phyloP scores from a whole-genome alignment of 2,329 filamentous ascomycete species.

The Aulographum hederae region DNA sequence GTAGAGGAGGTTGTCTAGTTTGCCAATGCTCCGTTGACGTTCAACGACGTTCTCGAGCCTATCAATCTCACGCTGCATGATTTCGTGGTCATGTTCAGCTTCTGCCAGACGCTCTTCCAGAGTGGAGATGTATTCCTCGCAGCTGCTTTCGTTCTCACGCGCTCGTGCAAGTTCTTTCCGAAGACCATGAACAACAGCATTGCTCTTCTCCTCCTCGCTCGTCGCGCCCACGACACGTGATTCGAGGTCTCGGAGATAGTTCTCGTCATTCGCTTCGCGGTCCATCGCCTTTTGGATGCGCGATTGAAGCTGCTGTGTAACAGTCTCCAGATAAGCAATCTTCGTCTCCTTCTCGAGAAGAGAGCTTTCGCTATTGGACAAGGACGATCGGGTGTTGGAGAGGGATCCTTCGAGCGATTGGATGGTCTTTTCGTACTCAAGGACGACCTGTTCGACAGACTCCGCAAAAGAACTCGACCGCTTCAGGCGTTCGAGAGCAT shows the following conservation, averaged over 20 bases:
- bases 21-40: slow-evolving; percentile 83
- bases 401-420: slow-evolving; percentile 83
- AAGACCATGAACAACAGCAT: slow-evolving; percentile 66
- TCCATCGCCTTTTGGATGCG: slow-evolving; percentile 88
- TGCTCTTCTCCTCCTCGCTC: slow-evolving; percentile 82
- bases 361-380: slow-evolving; percentile 70
- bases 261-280: slow-evolving; percentile 78
- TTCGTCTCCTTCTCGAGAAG: slow-evolving; percentile 87
- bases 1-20: slow-evolving; percentile 79
- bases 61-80: slow-evolving; percentile 95
- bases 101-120: slow-evolving; percentile 90
- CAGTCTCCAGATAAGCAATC: slow-evolving; percentile 80
- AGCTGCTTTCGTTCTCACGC: slow-evolving; percentile 75
- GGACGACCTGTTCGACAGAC: slow-evolving; percentile 84
- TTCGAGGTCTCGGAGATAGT: slow-evolving; percentile 83
- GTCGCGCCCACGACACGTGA: slow-evolving; percentile 77
- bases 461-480: slow-evolving; percentile 92
- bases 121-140: slow-evolving; percentile 94
- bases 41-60: slow-evolving; percentile 88
- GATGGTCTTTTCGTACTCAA: slow-evolving; percentile 98
- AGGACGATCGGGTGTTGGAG: slow-evolving; percentile 65
- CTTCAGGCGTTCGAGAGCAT: slow-evolving; percentile 71
- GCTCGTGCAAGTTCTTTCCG: slow-evolving; percentile 80
- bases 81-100: slow-evolving; percentile 83
- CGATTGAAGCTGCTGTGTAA: slow-evolving; percentile 75